Evolutionary conservation across 1,284 basidiomycete genomes (phyloP), one percentile per base, ranked within the genome.

Genomic region (Apiotrichum akiyoshidainum): DNA sequence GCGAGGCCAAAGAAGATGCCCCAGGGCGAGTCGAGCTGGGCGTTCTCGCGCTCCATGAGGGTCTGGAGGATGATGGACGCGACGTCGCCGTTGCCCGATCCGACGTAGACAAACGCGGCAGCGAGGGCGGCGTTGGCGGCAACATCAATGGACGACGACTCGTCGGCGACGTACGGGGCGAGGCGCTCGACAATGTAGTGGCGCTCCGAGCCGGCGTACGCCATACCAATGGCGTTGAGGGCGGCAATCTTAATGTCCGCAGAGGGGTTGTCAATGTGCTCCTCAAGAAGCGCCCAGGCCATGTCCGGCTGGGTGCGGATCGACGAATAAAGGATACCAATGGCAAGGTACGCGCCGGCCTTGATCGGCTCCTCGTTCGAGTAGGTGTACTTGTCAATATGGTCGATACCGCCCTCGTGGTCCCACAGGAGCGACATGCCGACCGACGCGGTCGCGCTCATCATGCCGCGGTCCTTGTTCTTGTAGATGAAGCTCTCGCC

Each of bases 401-500:
- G 90, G 74, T 87, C 89, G 57, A 99, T 83, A 70, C 96, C 96
- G 59, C 89, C 84, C 61, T 99, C 96, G 33, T 92, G 92, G 76
- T 99, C 94, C 96, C 96, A 99, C 2, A 99, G 82, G 67, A 98
- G 81, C 76, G 89, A 90, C 58, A 99, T 83, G 50, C 96, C 96
- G 54, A 98, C 84, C 61, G 90, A 94, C 3, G 96, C 96, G 21
- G 95, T 86, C 19, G 96, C 96, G 64, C 90, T 93, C 83, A 96
- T 87, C 92, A 97, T 98, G 59, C 92, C 92, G 63, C 96, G 89
- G 58, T 98, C 95, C 80, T 98, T 98, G 82, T 98, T 98, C 84
- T 98, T 98, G 83, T 99, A 99, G 65, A 99, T 93, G 91, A 94
- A 99, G 68, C 91, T 94, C 77, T 87, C 90, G 22, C 95, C 95